Percentiles rank a stretch among this genome's conserved stretches.
Evolutionary conservation across 176 grass and related monocot species (phyloP).

Genomic region (Hyparrhenia diplandra): DNA sequence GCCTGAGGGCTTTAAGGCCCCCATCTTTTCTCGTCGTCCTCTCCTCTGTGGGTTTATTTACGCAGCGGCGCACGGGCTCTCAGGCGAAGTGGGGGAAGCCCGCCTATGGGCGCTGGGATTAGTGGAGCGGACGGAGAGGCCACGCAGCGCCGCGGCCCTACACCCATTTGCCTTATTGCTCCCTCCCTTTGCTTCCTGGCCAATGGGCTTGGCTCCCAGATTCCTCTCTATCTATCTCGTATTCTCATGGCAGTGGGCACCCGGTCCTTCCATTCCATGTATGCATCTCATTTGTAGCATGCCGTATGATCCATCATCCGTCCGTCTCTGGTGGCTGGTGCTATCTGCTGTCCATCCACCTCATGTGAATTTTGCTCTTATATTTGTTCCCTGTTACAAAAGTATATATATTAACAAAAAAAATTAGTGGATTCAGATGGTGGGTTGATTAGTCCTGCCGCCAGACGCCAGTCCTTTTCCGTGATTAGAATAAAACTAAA

Average conservation of each 20-base stretch:
- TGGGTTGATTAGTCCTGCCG: constrained; percentile 5
- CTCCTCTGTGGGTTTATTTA: background rate
- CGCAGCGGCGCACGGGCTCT: background rate
- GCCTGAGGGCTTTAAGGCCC: constrained; percentile 41
- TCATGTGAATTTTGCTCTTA: constrained; percentile 15
- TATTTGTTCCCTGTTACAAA: background rate
- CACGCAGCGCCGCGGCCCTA: constrained; percentile 27
- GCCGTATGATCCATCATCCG: background rate
- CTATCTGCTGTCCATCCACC: constrained; percentile 20
- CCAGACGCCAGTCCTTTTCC: background rate
- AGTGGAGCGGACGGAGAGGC: constrained; percentile 39
- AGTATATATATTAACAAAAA: background rate
- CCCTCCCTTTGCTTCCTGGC: constrained; percentile 34
- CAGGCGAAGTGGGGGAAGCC: background rate
- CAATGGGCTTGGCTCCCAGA: constrained; percentile 45
- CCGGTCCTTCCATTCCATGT: background rate
- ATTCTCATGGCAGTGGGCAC: background rate
- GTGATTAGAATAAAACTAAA: background rate
- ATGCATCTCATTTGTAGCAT: background rate
- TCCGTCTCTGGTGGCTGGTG: background rate
- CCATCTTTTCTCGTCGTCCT: background rate
- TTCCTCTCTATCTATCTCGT: constrained; percentile 72
- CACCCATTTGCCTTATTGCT: background rate
- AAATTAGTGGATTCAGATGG: constrained; percentile 1
- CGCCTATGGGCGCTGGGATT: constrained; percentile 37